These are phyloP conservation scores for Fermentozyma sake DNA, from an alignment of 1,139 yeast species.

Conservation along the genomic window DNA sequence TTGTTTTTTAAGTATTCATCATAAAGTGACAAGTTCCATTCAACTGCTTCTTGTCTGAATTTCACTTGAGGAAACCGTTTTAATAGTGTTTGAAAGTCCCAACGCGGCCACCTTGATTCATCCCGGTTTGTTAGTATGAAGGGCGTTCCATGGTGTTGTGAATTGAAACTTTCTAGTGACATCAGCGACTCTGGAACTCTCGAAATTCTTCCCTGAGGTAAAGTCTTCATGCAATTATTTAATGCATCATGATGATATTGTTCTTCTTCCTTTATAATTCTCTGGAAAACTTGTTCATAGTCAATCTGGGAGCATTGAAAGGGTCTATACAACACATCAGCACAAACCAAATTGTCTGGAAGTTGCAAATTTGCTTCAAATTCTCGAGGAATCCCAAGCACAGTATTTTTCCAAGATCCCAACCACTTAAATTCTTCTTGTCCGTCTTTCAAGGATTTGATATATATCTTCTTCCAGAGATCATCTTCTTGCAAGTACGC, in stretches of 20 bases:
- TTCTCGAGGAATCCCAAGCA: constrained; percentile 34
- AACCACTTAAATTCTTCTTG: constrained; percentile 42
- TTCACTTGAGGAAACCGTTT: constrained; percentile 52
- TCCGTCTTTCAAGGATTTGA: constrained; percentile 17
- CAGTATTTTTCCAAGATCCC: constrained; percentile 75
- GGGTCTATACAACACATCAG: constrained; percentile 70
- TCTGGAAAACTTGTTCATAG: constrained; percentile 45
- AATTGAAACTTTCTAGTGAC: constrained; percentile 41
- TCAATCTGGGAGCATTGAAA: constrained; percentile 73
- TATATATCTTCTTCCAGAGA: constrained; percentile 63
- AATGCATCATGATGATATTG: constrained; percentile 22
- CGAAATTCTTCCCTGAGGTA: constrained; percentile 37
- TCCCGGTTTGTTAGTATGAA: constrained; percentile 53
- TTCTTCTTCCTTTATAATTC: constrained; percentile 46
- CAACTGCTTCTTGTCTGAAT: constrained; percentile 82
- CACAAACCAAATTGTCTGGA: constrained; percentile 33
- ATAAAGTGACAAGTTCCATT: constrained; percentile 68
- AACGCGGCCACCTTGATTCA: constrained; percentile 57
- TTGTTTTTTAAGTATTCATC: constrained; percentile 57
- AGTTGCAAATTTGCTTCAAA: constrained; percentile 39
- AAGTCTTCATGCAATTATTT: constrained; percentile 13
- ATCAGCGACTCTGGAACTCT: constrained; percentile 43
- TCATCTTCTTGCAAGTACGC: constrained; percentile 75
- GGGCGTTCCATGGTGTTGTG: constrained; percentile 50
- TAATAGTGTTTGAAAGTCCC: constrained; percentile 53